A percentile compares a stretch with the other conserved stretches of the same genome.
phyloP scores from a whole-genome alignment of 2,329 filamentous ascomycete genomes.

The Alternaria consortialis region DNA sequence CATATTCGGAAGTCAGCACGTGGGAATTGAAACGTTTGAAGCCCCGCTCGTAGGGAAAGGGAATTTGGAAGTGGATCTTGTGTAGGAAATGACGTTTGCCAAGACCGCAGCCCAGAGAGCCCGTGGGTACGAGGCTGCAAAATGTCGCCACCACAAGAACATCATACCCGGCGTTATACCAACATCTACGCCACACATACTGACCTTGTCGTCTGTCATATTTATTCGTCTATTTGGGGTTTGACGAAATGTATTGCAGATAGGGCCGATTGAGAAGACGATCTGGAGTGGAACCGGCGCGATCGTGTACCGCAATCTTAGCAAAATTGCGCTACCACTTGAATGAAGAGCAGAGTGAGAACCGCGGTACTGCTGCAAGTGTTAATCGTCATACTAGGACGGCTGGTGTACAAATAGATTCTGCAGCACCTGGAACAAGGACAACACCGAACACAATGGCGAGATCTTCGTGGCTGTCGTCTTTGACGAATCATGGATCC shows the following conservation, averaged over 20 bases:
- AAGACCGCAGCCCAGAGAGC: not conserved
- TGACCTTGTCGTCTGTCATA: not conserved
- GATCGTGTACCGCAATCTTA: not conserved
- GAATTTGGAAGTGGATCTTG: not conserved
- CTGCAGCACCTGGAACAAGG: not conserved
- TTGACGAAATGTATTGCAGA: not conserved
- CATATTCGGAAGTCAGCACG: not conserved
- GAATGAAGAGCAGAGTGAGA: not conserved
- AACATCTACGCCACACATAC: not conserved
- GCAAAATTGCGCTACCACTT: not conserved
- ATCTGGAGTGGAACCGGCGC: not conserved
- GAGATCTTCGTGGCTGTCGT: conserved; percentile 38
- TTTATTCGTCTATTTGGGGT: not conserved
- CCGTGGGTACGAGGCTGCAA: not conserved
- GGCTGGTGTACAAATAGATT: not conserved
- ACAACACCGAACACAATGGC: conserved; percentile 15
- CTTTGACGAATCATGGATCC: conserved; percentile 40
- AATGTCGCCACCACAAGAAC: not conserved
- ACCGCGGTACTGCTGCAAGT: conserved; percentile 1
- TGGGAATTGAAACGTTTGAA: not conserved
- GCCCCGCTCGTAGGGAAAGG: not conserved
- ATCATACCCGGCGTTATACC: not conserved
- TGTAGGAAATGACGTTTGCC: not conserved
- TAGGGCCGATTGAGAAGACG: not conserved
- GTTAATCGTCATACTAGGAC: not conserved